Evolutionary conservation across 441 rosid genomes (phyloP), one percentile per base, ranked within the genome.

Genomic region (Gossypium trilobum): DNA sequence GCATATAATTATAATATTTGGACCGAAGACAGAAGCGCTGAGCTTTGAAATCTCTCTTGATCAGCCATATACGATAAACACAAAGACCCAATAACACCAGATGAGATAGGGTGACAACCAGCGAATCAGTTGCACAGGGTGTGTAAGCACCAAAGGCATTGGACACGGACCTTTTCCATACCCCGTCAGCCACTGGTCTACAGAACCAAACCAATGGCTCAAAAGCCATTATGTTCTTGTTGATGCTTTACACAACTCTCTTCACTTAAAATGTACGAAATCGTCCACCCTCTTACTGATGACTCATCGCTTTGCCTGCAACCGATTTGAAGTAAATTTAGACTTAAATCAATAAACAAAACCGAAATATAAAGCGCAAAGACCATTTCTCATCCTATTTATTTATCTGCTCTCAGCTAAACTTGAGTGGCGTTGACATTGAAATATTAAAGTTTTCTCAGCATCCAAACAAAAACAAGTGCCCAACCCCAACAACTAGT

Each of bases 81-180:
- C 96, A 93, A 1, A 95, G 78, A 27, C 83, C 82, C 84, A 89
- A 75, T 62, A 95, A 85, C 69, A 75, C 85, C 85, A 93, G 61
- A 75, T 93, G 89, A 71, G 97, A 85, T 61, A 89, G 22, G 5
- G 82, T 80, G 42, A 95, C 57, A 72, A 93, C 99, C 75, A 91
- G 69, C 56, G 91, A 83, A 75, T 91, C 94, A 16, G 92, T 79
- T 46, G 91, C 94, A 77, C 99, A 93, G 46, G 99, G 99, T 60
- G 97, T 93, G 85, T 89, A 93, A 19, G 86, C 88, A 57, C 99
- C 99, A 76, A 95, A 91, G 23, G 97, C 97, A 80, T 88, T 90
- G 74, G 86, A 86, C 67, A 84, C 96, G 9, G 82, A 81, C 72
- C 79, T 89, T 6, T 92, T 74, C 99, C 99, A 95, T 68, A 81